Percentiles rank a stretch among this genome's conserved stretches.
Conservation (phyloP, 805 yeast species). For the Metschnikowia arizonensis region DNA sequence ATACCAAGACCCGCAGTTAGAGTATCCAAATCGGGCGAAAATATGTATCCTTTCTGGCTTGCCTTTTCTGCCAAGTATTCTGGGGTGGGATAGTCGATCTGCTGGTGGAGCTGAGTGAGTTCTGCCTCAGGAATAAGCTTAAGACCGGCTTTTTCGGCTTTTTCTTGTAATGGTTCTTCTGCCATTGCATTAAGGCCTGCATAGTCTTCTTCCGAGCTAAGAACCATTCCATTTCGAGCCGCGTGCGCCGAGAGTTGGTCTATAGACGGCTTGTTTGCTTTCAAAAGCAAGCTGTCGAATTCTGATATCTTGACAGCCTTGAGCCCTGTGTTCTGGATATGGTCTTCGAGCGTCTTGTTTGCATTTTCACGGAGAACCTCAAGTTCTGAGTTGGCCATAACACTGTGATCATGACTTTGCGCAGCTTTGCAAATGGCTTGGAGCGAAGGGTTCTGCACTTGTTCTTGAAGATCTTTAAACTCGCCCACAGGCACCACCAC, state of each 20-base stretch:
- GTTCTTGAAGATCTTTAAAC: constrained; percentile 9
- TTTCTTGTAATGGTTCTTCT: constrained; percentile 8
- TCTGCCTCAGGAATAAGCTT: constrained; percentile 5
- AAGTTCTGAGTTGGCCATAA: constrained; percentile 6
- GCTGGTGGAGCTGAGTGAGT: constrained; percentile 4
- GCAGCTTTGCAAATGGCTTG: constrained; percentile 11
- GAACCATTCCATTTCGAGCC: constrained; percentile 24
- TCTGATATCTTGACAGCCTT: constrained; percentile 17
- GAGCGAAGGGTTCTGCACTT: constrained; percentile 10
- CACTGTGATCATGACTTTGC: constrained; percentile 5
- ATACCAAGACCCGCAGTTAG: constrained; percentile 4
- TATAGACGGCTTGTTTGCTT: constrained; percentile 23
- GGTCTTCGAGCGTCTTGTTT: constrained; percentile 14
- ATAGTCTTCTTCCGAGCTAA: constrained; percentile 26
- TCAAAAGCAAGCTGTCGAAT: constrained; percentile 20
- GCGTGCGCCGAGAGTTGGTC: constrained; percentile 27
- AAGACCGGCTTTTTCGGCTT: constrained; percentile 8
- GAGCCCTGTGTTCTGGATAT: constrained; percentile 10
- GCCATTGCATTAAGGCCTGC: constrained; percentile 11
- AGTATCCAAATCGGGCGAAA: background rate
- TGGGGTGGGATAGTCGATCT: constrained; percentile 5
- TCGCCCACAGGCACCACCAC: constrained; percentile 15
- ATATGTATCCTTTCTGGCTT: background rate
- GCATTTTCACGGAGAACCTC: constrained; percentile 12
- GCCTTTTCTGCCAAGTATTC: constrained; percentile 3